Evolutionary conservation across 768 basidiomycete genomes (phyloP).

Genomic region (Candolleomyces aberdarensis): DNA sequence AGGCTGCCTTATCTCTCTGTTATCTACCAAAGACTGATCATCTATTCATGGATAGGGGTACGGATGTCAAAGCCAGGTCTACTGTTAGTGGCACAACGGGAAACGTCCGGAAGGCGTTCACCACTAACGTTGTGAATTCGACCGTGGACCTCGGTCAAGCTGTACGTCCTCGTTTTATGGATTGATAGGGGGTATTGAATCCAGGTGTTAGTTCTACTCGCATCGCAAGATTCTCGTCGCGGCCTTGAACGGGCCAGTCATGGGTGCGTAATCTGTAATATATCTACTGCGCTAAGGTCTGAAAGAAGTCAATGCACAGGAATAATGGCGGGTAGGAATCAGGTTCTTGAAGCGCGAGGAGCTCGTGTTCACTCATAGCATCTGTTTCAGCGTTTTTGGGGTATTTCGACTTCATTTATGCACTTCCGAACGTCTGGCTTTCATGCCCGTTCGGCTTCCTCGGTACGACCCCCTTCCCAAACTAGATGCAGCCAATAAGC

Average conservation of each 20-base stretch:
- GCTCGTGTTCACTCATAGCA: background rate
- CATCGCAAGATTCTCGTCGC: slow-evolving; percentile 71
- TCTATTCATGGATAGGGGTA: slow-evolving; percentile 41
- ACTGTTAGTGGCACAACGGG: slow-evolving; percentile 14
- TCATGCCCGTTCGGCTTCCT: slow-evolving; percentile 68
- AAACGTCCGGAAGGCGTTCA: slow-evolving; percentile 45
- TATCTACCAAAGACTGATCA: background rate
- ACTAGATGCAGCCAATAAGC: background rate
- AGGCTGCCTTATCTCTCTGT: background rate
- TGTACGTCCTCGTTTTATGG: slow-evolving; percentile 32
- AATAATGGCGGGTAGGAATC: slow-evolving; percentile 55
- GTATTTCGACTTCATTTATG: slow-evolving; percentile 74
- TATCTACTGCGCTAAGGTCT: background rate
- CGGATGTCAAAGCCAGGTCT: slow-evolving; percentile 44
- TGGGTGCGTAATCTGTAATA: slow-evolving; percentile 45
- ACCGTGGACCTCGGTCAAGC: slow-evolving; percentile 63
- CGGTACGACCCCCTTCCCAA: slow-evolving; percentile 27
- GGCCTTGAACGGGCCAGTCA: slow-evolving; percentile 71
- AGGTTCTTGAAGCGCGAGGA: background rate
- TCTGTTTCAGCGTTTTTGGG: slow-evolving; percentile 55
- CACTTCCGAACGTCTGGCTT: slow-evolving; percentile 58
- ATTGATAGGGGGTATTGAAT: background rate
- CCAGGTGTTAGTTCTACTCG: slow-evolving; percentile 48
- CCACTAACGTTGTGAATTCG: slow-evolving; percentile 41
- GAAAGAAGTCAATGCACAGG: slow-evolving; percentile 35